Evolutionary conservation across 2,329 filamentous ascomycete genomes (phyloP).

Genomic region (Penicillium sp.): DNA sequence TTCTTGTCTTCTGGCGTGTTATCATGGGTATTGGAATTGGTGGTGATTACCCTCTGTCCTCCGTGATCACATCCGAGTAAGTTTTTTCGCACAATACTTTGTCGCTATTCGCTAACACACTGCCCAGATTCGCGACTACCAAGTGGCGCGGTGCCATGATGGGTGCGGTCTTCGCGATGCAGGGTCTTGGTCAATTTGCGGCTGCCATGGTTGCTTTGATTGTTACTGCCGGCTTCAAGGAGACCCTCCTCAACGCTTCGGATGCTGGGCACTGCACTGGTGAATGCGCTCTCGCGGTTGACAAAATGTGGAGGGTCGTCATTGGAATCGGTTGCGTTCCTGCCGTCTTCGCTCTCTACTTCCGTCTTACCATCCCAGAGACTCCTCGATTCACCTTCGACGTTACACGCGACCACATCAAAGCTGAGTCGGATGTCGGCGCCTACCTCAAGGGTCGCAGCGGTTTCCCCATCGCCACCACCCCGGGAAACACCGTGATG

Average conservation of each 20-base stretch:
- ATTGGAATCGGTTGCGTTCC: conserved; percentile 81
- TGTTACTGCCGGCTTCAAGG: conserved; percentile 70
- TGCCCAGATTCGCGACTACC: conserved; percentile 70
- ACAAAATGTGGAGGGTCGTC: conserved; percentile 84
- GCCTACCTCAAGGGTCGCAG: conserved; percentile 70
- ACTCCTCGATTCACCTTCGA: conserved; percentile 88
- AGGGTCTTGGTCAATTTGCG: conserved; percentile 76
- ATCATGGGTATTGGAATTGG: conserved; percentile 79
- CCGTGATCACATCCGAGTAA: conserved; percentile 78
- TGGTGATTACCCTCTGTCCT: conserved; percentile 79
- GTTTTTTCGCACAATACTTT: conserved; percentile 15
- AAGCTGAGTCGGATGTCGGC: conserved; percentile 70
- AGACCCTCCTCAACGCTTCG: conserved; percentile 57
- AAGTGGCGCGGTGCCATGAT: conserved; percentile 88
- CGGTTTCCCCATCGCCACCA: conserved; percentile 65
- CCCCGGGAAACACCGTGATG: conserved; percentile 62
- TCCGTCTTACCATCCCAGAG: conserved; percentile 82
- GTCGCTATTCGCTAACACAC: neutral
- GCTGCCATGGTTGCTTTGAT: conserved; percentile 77
- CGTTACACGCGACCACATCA: conserved; percentile 71
- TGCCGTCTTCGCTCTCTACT: conserved; percentile 80
- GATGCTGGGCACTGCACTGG: conserved; percentile 60
- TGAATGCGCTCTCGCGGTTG: conserved; percentile 69
- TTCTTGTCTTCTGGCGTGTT: conserved; percentile 77
- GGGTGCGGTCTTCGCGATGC: conserved; percentile 83